Base-by-base conservation (phyloP, 2,329 filamentous ascomycete genomes). In the Arthroderma sp. region DNA sequence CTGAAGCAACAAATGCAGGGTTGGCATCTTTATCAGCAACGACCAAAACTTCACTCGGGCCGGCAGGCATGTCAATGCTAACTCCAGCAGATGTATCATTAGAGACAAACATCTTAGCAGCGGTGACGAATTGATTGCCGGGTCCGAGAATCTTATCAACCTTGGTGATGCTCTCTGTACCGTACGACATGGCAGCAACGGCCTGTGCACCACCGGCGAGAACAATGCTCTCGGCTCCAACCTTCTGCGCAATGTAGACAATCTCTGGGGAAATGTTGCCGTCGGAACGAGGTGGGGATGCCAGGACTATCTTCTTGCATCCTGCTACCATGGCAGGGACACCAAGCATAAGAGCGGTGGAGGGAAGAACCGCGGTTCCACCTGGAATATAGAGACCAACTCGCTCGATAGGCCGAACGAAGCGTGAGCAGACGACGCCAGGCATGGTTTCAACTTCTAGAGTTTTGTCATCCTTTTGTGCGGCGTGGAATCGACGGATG, bases 71-170 rank as follows among this genome's bases (percentile, higher is more conserved):
- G 61, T 98, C 91, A 57, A 98, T 98, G 64, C 86, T 82, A 36
- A 95, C 88, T 22, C 86, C 84, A 8, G 91, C 91, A 48, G 87
- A 93, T 38, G 91, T 96, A 62, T 98, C 91, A 64, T 98, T 98
- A 65, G 83, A 86, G 37, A 98, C 91, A 56, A 88, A 75, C 91
- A 98, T 98, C 76, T 98, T 98, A 43, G 86, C 91, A 0, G 91
- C 91, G 0, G 91, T 98, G 36, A 98, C 91, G 60, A 96, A 98
- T 65, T 96, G 91, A 67, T 98, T 98, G 32, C 91, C 91, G 2
- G 91, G 91, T 0, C 91, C 91, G 8, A 96, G 78, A 55, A 98
- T 95, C 77, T 98, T 98, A 73, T 98, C 91, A 5, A 98, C 91
- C 70, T 98, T 98, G 64, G 73, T 85, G 42, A 98, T 79, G 55